phyloP scores from a whole-genome alignment of 108 stramenopile species.

The Skeletonema menzelii region DNA sequence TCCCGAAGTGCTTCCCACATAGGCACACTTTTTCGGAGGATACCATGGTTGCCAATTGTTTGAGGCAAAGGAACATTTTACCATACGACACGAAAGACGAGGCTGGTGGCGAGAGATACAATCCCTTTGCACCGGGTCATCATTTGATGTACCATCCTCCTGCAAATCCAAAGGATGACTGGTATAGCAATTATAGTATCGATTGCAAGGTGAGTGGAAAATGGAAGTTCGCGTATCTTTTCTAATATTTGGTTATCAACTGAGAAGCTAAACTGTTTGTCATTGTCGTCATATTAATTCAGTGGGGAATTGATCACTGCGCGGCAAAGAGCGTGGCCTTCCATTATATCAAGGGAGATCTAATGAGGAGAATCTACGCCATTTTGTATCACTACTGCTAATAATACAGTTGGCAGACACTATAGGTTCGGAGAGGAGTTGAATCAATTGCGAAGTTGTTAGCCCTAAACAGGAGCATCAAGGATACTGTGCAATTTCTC shows the following conservation, averaged over 20 bases:
- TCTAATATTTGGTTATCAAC: too few species aligned
- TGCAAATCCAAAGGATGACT: constrained; percentile 61
- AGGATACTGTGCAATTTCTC: not conserved
- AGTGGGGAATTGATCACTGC: constrained; percentile 89
- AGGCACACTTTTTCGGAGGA: constrained; percentile 89
- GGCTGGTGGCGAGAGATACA: constrained; percentile 89
- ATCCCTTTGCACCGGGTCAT: constrained; percentile 93
- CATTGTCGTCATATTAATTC: not conserved
- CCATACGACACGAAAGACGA: constrained; percentile 94
- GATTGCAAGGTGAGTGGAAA: constrained; percentile 50
- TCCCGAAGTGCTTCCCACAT: constrained; percentile 80
- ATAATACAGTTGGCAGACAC: too few species aligned
- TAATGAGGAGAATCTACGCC: constrained; percentile 77
- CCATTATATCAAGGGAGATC: constrained; percentile 87
- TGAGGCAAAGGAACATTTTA: constrained; percentile 62
- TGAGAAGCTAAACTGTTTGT: too few species aligned
- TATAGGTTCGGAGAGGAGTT: too few species aligned
- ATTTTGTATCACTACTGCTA: constrained; percentile 64
- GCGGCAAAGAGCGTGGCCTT: constrained; percentile 87
- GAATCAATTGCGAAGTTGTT: too few species aligned
- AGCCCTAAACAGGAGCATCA: not conserved
- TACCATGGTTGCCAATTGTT: constrained; percentile 83
- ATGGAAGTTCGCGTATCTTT: not conserved
- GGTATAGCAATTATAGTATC: constrained; percentile 90
- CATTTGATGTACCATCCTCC: constrained; percentile 78